These are phyloP conservation scores for Albugo candida DNA, from an alignment of 352 stramenopile species.

Conservation along the genomic window DNA sequence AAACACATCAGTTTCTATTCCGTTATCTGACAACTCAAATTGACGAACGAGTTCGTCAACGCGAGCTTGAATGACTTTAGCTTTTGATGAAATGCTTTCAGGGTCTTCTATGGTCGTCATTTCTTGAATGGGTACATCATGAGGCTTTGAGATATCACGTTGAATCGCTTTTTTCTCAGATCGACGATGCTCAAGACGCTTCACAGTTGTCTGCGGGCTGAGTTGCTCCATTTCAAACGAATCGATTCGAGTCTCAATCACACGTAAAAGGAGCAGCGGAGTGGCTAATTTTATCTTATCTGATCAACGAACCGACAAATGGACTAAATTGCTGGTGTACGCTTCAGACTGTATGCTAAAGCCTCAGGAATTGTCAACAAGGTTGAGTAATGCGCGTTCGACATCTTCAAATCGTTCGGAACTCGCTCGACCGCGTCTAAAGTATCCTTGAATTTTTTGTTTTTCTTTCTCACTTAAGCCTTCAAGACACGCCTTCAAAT, in stretches of 20 bases:
- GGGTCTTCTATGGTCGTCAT: not conserved
- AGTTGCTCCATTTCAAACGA: not conserved
- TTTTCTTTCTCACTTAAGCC: constrained; percentile 62
- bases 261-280: too few relatives aligned
- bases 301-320: too few relatives aligned
- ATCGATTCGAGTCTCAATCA: too few relatives aligned
- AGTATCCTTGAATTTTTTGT: constrained; percentile 67
- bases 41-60: constrained; percentile 45
- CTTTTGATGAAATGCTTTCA: constrained; percentile 18
- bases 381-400: constrained; percentile 61
- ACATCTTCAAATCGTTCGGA: constrained; percentile 68
- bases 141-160: not conserved
- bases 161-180: not conserved
- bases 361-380: constrained; percentile 65
- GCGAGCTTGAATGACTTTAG: constrained; percentile 42
- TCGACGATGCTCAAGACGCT: not conserved
- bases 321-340: too few relatives aligned
- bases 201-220: not conserved
- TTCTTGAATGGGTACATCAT: not conserved
- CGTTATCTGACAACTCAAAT: constrained; percentile 24
- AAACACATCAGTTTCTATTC: constrained; percentile 10
- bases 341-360: too few relatives aligned
- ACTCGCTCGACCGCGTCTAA: constrained; percentile 37
- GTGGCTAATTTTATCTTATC: too few relatives aligned
- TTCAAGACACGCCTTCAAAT: constrained; percentile 67